Evolutionary conservation across 164 flowering plant species (phyloP), one percentile per base, ranked within the genome.

Genomic region (Vitis vinifera): DNA sequence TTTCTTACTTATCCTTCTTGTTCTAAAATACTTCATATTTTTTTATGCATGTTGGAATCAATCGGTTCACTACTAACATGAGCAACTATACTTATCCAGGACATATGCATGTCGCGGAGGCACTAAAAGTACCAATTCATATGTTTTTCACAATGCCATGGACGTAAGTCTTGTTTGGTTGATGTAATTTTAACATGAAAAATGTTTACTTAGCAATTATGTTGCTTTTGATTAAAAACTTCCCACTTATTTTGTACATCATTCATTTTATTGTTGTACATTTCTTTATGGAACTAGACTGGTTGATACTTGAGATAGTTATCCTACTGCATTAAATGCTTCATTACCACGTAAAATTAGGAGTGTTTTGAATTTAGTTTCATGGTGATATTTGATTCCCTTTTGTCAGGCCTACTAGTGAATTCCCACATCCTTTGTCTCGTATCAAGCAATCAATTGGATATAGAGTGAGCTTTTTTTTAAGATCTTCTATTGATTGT

Each of bases 61-160:
- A 13, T 23, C 29, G n/a, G 16, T 29, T 52, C 47, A 51, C 23
- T 4, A 9, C 37, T 55, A 49, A 64, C 55, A 47, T 27, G 31
- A 14, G 0, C 27, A 53, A 23, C 48, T 12, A 49, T 56, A 51
- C 9, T 66, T 68, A 5, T 81, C 30, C 76, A 81, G 84, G 84
- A 17, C 84, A 81, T 66, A 71, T 71, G 23, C 82, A 81, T 63
- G 84, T 81, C 29, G 84, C 84, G 1, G 80, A 81, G 76, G 76
- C 79, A 48, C 70, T 81, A 27, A 79, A 74, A 51, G 73, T 81
- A 27, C 84, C 84, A 9, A 56, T 81, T 63, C 84, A 81, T 66
- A 65, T 81, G 55, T 73, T 81, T 57, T 81, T 81, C 55, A 79
- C 82, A 13, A 81, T 81, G 84, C 84, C 84, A 15, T 81, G 84